Conservation (phyloP, 805 yeast species). For the Wickerhamiella occidentalis region DNA sequence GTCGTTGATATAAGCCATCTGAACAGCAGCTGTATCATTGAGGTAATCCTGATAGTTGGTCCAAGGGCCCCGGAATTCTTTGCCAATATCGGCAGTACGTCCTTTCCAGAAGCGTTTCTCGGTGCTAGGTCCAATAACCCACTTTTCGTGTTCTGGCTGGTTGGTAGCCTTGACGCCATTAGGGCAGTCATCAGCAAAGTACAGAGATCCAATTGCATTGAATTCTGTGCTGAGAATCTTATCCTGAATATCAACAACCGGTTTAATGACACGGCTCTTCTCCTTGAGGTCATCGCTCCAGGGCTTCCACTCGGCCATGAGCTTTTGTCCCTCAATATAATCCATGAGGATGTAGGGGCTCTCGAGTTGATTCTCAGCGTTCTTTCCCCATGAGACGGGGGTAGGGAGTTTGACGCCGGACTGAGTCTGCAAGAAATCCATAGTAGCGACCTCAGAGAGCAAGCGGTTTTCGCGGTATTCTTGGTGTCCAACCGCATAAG, state of each 20-base stretch:
- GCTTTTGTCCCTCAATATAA: slow-evolving; percentile 59
- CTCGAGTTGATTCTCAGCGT: slow-evolving; percentile 49
- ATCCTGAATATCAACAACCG: slow-evolving; percentile 56
- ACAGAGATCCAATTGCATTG: slow-evolving; percentile 68
- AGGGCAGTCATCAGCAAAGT: slow-evolving; percentile 50
- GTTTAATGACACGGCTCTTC: slow-evolving; percentile 47
- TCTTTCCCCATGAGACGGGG: slow-evolving; percentile 54
- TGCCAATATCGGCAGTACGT: slow-evolving; percentile 39
- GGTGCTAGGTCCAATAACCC: slow-evolving; percentile 84
- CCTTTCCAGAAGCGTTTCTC: slow-evolving; percentile 70
- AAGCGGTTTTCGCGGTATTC: slow-evolving; percentile 46
- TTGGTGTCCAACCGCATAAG: slow-evolving; percentile 63
- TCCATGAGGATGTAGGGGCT: slow-evolving; percentile 77
- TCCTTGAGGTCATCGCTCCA: slow-evolving; percentile 43
- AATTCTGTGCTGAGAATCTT: slow-evolving; percentile 46
- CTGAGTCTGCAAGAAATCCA: slow-evolving; percentile 64
- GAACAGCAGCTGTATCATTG: slow-evolving; percentile 50
- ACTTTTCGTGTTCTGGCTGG: slow-evolving; percentile 44
- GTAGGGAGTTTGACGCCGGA: slow-evolving; percentile 57
- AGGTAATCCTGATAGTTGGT: slow-evolving; percentile 51
- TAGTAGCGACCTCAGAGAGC: slow-evolving; percentile 85
- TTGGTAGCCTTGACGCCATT: slow-evolving; percentile 32
- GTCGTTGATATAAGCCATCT: slow-evolving; percentile 46
- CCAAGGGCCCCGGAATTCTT: slow-evolving; percentile 68
- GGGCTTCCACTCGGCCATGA: slow-evolving; percentile 91